A percentile compares a stretch with the other conserved stretches of the same genome.
Evolutionary conservation across 495 filamentous ascomycete species (phyloP).

Genomic region (Lasiosphaeria miniovina): DNA sequence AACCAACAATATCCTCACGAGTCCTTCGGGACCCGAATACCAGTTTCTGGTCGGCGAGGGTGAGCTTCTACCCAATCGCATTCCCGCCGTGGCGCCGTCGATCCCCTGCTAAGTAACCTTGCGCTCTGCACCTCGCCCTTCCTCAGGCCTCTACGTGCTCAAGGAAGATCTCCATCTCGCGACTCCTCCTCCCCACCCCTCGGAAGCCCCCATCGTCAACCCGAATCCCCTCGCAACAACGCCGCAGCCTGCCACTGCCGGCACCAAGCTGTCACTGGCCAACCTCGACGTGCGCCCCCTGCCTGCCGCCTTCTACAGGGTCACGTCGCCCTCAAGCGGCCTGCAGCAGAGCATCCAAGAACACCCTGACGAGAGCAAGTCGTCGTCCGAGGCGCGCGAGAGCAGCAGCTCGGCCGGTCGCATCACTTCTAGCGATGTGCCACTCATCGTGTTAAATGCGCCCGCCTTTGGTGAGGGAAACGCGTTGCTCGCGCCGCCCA

Average conservation of each 20-base stretch:
- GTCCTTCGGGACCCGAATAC: slow-evolving; percentile 74
- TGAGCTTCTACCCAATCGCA: slow-evolving; percentile 29
- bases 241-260: slow-evolving; percentile 72
- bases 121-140: slow-evolving; percentile 11
- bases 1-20: slow-evolving; percentile 82
- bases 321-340: slow-evolving; percentile 35
- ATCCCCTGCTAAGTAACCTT: neutral
- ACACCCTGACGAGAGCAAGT: slow-evolving; percentile 56
- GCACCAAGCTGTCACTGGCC: slow-evolving; percentile 81
- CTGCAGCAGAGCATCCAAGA: slow-evolving; percentile 56
- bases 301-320: slow-evolving; percentile 53
- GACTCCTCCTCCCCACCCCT: slow-evolving; percentile 91
- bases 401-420: slow-evolving; percentile 45
- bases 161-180: slow-evolving; percentile 88
- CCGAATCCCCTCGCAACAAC: slow-evolving; percentile 86
- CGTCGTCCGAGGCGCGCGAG: slow-evolving; percentile 55
- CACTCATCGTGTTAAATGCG: slow-evolving; percentile 38
- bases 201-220: slow-evolving; percentile 79
- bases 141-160: slow-evolving; percentile 76
- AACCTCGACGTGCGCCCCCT: slow-evolving; percentile 61
- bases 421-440: slow-evolving; percentile 39
- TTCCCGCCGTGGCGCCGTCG: neutral
- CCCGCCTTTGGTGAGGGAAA: slow-evolving; percentile 90
- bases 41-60: slow-evolving; percentile 93
- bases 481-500: slow-evolving; percentile 56